Evolutionary conservation across 768 basidiomycete genomes (phyloP), one percentile per base, ranked within the genome.

Genomic region (Collybia nuda): DNA sequence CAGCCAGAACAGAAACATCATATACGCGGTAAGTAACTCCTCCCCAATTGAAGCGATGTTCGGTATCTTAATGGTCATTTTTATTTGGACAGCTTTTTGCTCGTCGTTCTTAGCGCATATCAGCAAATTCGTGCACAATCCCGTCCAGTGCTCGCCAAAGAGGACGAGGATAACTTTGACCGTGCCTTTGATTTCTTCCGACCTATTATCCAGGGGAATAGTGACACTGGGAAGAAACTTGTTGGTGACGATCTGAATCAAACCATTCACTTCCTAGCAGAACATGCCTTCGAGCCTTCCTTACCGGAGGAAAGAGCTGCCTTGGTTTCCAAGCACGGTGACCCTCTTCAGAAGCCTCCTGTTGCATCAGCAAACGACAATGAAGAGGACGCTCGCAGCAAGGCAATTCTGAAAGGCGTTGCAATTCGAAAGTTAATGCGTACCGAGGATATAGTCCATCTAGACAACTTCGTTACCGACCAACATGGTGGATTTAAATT

Each of bases 111-210:
- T 32, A 74, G 74, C 53, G 73, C 74, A 23, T 79, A 78, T 60
- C 69, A 72, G 52, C 77, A 79, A 56, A 76, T 78, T 48, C 67
- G 67, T 15, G 57, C 68, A 5, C 77, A 79, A 56, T 59, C 63
- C 18, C 53, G 56, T 3, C 65, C 70, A 22, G 68, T 77, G 8
- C 67, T 78, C 15, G 61, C 64, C 2, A 75, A 78, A 47, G 60
- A 77, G 26, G 68, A 75, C 29, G 74, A 76, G 50, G 72, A 74
- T 56, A 78, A 73, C 59, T 79, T 75, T 50, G 77, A 79, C 59
- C 62, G 69, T 32, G 76, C 77, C 2, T 79, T 79, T 55, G 66
- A 69, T 19, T 65, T 71, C 56, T 64, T 79, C 46, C 61, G 73
- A 67, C 43, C 53, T 11, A 47, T 61, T 36, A 59, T 63, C 28